These are phyloP conservation scores for Puccinia hordei DNA, from an alignment of 1,284 basidiomycete genomes.

Conservation along the genomic window DNA sequence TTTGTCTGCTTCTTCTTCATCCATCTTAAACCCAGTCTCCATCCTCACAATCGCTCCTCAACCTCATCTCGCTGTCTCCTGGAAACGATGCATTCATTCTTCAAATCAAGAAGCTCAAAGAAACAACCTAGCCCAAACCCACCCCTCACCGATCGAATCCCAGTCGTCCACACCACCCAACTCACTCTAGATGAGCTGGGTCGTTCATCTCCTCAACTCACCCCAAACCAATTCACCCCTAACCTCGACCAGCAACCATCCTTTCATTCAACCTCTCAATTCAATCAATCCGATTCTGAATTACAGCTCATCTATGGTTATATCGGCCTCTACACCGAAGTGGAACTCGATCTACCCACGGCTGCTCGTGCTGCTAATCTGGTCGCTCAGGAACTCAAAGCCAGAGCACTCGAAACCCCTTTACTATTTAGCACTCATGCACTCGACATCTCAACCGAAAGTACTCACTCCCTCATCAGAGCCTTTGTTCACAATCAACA, in stretches of 20 bases:
- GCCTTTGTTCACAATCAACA: slow-evolving; percentile 18
- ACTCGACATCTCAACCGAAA: slow-evolving; percentile 42
- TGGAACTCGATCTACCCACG: slow-evolving; percentile 38
- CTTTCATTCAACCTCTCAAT: neutral
- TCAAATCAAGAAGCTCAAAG: slow-evolving; percentile 5
- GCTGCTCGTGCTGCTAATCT: slow-evolving; percentile 7
- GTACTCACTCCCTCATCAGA: slow-evolving; percentile 43
- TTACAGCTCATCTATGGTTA: slow-evolving; percentile 49
- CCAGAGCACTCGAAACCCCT: slow-evolving; percentile 41
- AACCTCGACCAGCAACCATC: neutral
- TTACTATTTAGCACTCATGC: slow-evolving; percentile 43
- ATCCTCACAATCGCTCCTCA: no score
- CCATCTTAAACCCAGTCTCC: no score
- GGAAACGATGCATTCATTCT: slow-evolving; percentile 17
- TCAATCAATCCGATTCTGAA: slow-evolving; percentile 12
- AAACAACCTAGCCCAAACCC: neutral
- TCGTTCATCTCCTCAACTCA: neutral
- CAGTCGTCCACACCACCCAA: neutral
- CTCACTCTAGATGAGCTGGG: neutral
- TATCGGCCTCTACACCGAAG: slow-evolving; percentile 37
- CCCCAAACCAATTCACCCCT: neutral
- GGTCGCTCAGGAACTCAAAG: slow-evolving; percentile 40
- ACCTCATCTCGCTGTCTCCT: no score
- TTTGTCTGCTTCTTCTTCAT: no score
- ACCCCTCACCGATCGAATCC: neutral